phyloP scores from a whole-genome alignment of 768 basidiomycete species.

The Melanogaster broomeanus region DNA sequence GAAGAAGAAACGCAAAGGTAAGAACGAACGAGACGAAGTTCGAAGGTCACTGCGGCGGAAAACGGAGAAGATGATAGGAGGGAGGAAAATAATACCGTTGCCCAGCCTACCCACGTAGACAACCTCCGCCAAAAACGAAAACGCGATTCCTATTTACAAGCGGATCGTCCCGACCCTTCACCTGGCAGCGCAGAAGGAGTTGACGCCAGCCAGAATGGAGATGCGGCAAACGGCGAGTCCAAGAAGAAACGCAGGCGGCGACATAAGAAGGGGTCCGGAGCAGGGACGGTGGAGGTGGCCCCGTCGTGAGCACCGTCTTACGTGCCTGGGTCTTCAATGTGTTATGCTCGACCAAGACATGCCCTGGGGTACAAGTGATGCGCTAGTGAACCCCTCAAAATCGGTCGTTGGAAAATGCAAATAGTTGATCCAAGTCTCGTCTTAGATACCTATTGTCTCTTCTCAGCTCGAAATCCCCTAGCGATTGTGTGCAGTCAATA shows the following conservation, averaged over 20 bases:
- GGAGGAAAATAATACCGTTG: neutral
- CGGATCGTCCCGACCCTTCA: constrained; percentile 6
- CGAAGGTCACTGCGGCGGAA: constrained; percentile 37
- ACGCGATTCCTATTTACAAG: constrained; percentile 11
- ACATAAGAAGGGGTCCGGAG: constrained; percentile 36
- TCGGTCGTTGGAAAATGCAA: too few relatives aligned
- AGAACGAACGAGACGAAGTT: constrained; percentile 60
- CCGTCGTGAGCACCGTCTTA: constrained; percentile 7
- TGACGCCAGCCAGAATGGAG: neutral
- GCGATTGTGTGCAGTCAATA: too few relatives aligned
- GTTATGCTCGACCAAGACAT: too few relatives aligned
- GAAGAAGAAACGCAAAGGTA: constrained; percentile 67
- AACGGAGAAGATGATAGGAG: neutral
- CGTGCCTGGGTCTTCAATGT: constrained; percentile 6
- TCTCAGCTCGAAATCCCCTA: too few relatives aligned
- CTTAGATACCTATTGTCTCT: too few relatives aligned
- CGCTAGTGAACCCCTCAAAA: too few relatives aligned
- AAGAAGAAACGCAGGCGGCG: constrained; percentile 44
- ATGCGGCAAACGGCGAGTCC: constrained; percentile 9
- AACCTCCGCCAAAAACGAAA: constrained; percentile 17
- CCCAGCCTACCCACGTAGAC: neutral
- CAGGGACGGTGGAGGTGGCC: neutral
- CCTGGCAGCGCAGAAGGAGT: constrained; percentile 13
- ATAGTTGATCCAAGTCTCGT: too few relatives aligned
- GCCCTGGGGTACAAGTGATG: too few relatives aligned